phyloP scores from a whole-genome alignment of 2,329 filamentous ascomycete genomes.

The Pyrenophora teres region DNA sequence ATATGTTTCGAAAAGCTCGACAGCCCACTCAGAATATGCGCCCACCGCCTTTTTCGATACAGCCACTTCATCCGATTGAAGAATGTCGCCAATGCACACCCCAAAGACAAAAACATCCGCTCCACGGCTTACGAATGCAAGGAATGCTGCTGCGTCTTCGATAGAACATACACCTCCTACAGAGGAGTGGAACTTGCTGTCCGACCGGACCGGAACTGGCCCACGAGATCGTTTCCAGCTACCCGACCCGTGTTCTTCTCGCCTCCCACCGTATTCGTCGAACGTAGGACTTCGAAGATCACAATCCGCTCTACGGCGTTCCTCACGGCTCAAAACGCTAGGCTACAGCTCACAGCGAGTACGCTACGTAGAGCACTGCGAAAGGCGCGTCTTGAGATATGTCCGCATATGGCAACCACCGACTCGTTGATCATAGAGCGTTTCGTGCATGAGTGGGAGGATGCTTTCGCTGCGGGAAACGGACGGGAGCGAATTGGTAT shows the following conservation, averaged over 20 bases:
- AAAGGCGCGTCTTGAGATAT: background rate
- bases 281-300: no score
- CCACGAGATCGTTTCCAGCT: no score
- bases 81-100: background rate
- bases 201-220: no score
- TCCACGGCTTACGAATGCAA: no score
- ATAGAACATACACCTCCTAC: no score
- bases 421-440: background rate
- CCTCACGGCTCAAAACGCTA: background rate
- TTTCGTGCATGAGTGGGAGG: background rate
- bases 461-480: background rate
- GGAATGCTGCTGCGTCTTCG: no score
- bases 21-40: background rate
- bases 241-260: no score
- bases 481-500: background rate
- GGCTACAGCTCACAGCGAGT: background rate
- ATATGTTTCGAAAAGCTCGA: background rate
- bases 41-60: background rate
- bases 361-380: background rate
- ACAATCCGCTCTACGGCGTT: background rate
- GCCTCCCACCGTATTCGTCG: no score
- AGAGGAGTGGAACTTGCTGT: no score
- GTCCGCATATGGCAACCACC: background rate
- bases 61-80: background rate
- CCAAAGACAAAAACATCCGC: background rate